Conservation (phyloP, 1,284 basidiomycete species). For the Rhodotorula mucilaginosa region DNA sequence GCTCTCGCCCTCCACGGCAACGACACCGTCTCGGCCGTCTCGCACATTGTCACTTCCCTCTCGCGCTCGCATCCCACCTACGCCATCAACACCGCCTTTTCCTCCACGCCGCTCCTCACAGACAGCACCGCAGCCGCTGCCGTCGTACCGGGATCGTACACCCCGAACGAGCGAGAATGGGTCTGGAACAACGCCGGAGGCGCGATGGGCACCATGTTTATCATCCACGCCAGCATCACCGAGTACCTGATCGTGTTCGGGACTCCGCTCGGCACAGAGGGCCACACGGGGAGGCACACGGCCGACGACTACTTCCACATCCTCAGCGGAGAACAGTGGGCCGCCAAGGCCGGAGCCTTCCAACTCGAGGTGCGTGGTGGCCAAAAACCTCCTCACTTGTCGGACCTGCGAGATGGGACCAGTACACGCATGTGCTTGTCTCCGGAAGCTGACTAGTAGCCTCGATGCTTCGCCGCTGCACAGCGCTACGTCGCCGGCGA, state of each 20-base stretch:
- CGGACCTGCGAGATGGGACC: too few relatives aligned
- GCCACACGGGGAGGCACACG: constrained; percentile 88
- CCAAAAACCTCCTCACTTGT: too few relatives aligned
- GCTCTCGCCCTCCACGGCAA: constrained; percentile 62
- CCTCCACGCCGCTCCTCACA: constrained; percentile 37
- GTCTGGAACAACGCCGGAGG: constrained; percentile 97
- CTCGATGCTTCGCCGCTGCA: too few relatives aligned
- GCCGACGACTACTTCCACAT: constrained; percentile 99
- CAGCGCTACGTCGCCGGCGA: constrained; percentile 72
- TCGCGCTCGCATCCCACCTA: constrained; percentile 49
- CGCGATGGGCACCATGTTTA: constrained; percentile 96
- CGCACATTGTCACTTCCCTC: constrained; percentile 72
- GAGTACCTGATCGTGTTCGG: constrained; percentile 85
- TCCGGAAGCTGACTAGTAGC: too few relatives aligned
- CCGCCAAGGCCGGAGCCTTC: constrained; percentile 75
- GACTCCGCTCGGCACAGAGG: constrained; percentile 92
- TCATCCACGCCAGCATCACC: constrained; percentile 71
- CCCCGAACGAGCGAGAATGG: constrained; percentile 66
- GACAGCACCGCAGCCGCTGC: constrained; percentile 6
- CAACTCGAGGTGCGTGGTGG: constrained; percentile 62
- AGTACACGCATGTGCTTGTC: too few relatives aligned
- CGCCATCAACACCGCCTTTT: constrained; percentile 61
- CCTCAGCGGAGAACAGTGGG: constrained; percentile 87
- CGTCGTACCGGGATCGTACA: constrained; percentile 27
- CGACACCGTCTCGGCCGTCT: constrained; percentile 65